Evolutionary conservation across 352 stramenopile genomes (phyloP).

Genomic region (Phytopythium cucurbitacearum): DNA sequence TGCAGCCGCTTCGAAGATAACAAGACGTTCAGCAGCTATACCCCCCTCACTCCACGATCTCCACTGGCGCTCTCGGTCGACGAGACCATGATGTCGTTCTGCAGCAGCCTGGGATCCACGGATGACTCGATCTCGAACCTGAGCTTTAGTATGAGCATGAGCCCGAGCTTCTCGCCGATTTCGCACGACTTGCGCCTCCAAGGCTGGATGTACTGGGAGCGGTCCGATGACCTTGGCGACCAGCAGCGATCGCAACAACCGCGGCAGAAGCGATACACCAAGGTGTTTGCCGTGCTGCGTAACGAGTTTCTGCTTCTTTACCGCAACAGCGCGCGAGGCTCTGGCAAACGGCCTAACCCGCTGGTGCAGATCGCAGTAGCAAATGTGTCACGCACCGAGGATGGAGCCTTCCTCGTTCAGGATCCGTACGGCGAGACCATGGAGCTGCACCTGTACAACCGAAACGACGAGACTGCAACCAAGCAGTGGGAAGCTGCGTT

Average conservation of each 20-base stretch:
- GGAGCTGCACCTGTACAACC: conserved; percentile 71
- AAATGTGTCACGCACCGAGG: conserved; percentile 32
- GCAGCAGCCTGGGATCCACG: conserved; percentile 14
- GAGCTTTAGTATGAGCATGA: conserved; percentile 7
- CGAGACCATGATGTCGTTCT: conserved; percentile 14
- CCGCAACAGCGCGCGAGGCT: conserved; percentile 39
- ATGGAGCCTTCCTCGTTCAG: conserved; percentile 44
- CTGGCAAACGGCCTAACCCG: conserved; percentile 27
- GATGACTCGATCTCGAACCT: conserved; percentile 9
- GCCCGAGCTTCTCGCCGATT: conserved; percentile 22
- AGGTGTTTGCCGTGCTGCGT: conserved; percentile 64
- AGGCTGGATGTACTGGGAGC: conserved; percentile 78
- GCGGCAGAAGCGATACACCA: conserved; percentile 45
- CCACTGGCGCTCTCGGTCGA: conserved; percentile 11
- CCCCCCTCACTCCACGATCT: background rate
- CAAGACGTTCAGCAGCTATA: conserved; percentile 20
- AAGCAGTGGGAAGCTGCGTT: conserved; percentile 42
- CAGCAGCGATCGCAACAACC: conserved; percentile 8
- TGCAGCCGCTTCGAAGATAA: background rate
- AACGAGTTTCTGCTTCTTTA: conserved; percentile 69
- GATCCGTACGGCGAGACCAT: conserved; percentile 68
- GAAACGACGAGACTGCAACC: conserved; percentile 22
- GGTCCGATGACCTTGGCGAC: conserved; percentile 14
- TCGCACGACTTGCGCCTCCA: conserved; percentile 35
- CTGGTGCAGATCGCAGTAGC: conserved; percentile 68